Evolutionary conservation across 1,284 basidiomycete genomes (phyloP).

Genomic region (Bjerkandera adusta): DNA sequence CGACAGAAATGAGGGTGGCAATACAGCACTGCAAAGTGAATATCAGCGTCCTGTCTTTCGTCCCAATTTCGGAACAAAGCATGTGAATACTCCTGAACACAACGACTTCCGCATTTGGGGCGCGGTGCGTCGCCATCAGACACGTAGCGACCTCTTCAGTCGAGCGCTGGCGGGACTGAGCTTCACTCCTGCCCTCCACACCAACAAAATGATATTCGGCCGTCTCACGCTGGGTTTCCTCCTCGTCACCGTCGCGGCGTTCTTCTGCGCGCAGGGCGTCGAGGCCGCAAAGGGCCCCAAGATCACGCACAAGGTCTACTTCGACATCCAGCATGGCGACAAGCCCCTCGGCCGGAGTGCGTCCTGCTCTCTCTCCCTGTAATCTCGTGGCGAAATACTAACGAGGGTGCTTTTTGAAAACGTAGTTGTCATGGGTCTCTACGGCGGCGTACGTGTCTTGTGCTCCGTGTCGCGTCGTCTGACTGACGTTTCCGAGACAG

Average conservation of each 20-base stretch:
- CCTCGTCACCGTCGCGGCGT: constrained; percentile 60
- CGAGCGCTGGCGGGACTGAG: neutral
- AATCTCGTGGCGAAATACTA: too few relatives aligned
- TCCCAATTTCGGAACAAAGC: too few relatives aligned
- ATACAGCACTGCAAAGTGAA: too few relatives aligned
- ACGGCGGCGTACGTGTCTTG: constrained; percentile 56
- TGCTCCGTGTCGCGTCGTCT: constrained; percentile 27
- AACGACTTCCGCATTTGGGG: too few relatives aligned
- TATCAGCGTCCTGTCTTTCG: too few relatives aligned
- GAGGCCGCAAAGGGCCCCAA: constrained; percentile 80
- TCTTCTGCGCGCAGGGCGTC: constrained; percentile 66
- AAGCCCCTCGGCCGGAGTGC: constrained; percentile 77
- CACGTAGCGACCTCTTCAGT: constrained; percentile 1
- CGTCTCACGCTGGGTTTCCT: constrained; percentile 61
- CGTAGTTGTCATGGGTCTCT: constrained; percentile 81
- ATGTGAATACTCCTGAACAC: too few relatives aligned
- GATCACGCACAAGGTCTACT: constrained; percentile 91
- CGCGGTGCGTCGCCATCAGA: neutral
- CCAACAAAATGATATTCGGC: constrained; percentile 45
- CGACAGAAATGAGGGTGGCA: too few relatives aligned
- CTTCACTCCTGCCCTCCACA: constrained; percentile 16
- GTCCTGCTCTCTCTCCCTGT: constrained; percentile 30
- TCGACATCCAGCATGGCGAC: constrained; percentile 90
- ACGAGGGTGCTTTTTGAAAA: constrained; percentile 1
- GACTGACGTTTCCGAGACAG: constrained; percentile 39